Base-by-base conservation (phyloP, 169 alveolate species). In the Plasmodium ovale region DNA sequence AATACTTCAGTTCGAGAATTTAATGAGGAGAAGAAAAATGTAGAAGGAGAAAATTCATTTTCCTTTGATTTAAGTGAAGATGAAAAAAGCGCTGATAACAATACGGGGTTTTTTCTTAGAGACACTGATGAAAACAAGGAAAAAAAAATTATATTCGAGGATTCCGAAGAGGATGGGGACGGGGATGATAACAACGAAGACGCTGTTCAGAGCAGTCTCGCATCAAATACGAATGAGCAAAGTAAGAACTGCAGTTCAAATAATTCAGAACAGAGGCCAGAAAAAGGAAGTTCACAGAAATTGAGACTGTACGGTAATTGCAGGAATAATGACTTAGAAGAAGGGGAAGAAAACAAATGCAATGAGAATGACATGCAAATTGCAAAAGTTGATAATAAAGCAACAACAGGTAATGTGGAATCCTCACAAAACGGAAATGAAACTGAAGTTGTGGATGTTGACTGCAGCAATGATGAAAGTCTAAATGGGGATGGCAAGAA, bases 51-150 rank as follows among this genome's bases (percentile, higher is more conserved):
- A n/a, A 64, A 42, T 31, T 35, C 51, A 39, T 10, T 53, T 29
- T 29, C 79, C 27, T 79, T 89, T 47, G 87, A 87, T 72, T 60
- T 94, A 56, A 90, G 89, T 53, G 89, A 87, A 85, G 88, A 60
- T 27, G 82, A 56, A 69, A 84, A 84, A 35, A 79, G 72, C 7
- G 79, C 31, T 49, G 49, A 70, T 87, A 69, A 82, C 14, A 44
- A 67, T 31, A 33, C 10, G 10, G 53, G 90, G 33, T 65, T 82
- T 51, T 82, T 67, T n/a, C 14, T 88, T 62, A 37, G 74, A 4
- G 58, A 85, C 25, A 51, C 67, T n/a, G 91, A 89, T 42, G 93
- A 89, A 71, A 42, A 62, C 3, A 68, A 51, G 2, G 92, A 47
- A 58, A 88, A 92, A 51, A 87, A 73, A 60, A 72, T 64, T 67